Conservation (phyloP, 148 eudicot species). For the Bassia scoparia region DNA sequence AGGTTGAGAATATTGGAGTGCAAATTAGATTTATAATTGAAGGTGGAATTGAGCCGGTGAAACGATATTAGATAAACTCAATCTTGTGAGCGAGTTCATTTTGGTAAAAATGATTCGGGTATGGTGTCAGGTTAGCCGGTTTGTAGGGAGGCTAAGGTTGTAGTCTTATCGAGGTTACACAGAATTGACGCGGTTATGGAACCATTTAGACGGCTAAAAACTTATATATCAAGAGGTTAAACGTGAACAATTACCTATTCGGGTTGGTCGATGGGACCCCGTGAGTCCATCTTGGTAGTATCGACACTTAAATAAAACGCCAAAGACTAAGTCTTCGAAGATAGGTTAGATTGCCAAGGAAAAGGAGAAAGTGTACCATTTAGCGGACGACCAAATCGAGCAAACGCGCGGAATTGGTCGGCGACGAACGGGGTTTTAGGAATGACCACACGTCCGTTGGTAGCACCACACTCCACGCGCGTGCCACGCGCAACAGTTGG, state of each 20-base stretch:
- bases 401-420: background rate
- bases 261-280: slow-evolving; percentile 52
- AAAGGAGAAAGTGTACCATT: slow-evolving; percentile 62
- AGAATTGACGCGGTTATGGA: slow-evolving; percentile 45
- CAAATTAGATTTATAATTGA: slow-evolving; percentile 37
- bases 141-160: slow-evolving; percentile 37
- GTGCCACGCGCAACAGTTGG: background rate
- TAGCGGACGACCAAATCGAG: slow-evolving; percentile 3
- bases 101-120: slow-evolving; percentile 34
- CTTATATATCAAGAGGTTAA: slow-evolving; percentile 35
- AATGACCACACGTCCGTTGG: background rate
- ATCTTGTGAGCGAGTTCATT: slow-evolving; percentile 24
- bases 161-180: slow-evolving; percentile 30
- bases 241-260: slow-evolving; percentile 43
- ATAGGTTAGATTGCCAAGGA: slow-evolving; percentile 51
- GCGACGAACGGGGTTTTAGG: too few relatives aligned
- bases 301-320: slow-evolving; percentile 24
- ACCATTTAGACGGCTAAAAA: slow-evolving; percentile 44
- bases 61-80: slow-evolving; percentile 40
- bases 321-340: slow-evolving; percentile 51
- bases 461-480: background rate
- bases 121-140: slow-evolving; percentile 44
- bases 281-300: background rate
- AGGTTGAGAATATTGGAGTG: slow-evolving; percentile 43
- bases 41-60: slow-evolving; percentile 50